Evolutionary conservation across 2,329 filamentous ascomycete genomes (phyloP), one percentile per base, ranked within the genome.

Genomic region (Epichloe amarillans): DNA sequence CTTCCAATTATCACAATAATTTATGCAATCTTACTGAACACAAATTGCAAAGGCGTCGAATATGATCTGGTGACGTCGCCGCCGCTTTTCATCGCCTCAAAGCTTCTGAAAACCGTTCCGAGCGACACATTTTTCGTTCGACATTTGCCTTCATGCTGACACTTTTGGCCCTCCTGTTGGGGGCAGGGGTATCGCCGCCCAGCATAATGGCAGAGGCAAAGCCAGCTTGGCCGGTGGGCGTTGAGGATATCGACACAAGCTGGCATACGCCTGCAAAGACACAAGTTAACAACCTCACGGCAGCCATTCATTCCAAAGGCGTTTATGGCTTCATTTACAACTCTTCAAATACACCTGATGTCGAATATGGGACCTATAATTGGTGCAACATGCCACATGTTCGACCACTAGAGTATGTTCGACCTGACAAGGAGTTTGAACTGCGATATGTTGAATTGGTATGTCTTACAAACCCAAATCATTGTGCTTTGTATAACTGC

Each of bases 361-460:
- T 66, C 0, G 57, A 70, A 38, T 83, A 86, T 65, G 79, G 80
- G 5, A 73, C 69, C 1, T 90, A 90, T 66, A 88, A 91, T 64
- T 91, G 76, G 75, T 93, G 87, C 66, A 90, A 93, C 61, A 93
- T 93, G 86, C 87, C 88, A 1, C 88, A 91, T 67, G 83, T 86
- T n/a, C 75, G 86, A 35, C 68, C 64, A 21, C 65, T 66, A 14
- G 84, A 87, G 59, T 93, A 93, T 61, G 64, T 73, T 14, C 72
- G 66, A 53, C 69, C 76, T 0, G 58, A 69, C 1, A 55, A 66
- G 0, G 76, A 75, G n/a, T 88, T 79, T 61, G 71, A 81, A 58
- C 69, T 93, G 47, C 68, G 76, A 59, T 91, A 90, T 62, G 86
- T 91, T 7, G 86, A 91, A 67, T 69, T 90, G 59, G 80, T 86